These are phyloP conservation scores for Cicer bijugum DNA, from an alignment of 306 rosid genomes.

Conservation along the genomic window DNA sequence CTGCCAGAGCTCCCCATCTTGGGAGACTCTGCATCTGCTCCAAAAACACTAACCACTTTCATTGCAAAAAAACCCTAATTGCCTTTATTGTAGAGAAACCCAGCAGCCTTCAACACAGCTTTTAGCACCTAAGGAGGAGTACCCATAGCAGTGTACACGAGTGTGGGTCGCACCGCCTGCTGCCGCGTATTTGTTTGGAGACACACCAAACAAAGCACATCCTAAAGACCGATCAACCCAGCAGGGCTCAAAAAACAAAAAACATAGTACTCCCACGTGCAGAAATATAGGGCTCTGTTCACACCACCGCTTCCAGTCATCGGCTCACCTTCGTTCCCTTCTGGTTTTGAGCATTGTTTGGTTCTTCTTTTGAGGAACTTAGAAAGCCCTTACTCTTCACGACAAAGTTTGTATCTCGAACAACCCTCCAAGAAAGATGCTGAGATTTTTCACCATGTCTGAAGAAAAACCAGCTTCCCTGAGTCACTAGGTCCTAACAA, in stretches of 20 bases:
- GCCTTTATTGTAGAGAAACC: neutral
- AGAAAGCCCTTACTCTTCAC: neutral
- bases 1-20: neutral
- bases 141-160: neutral
- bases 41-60: slow-evolving; percentile 7
- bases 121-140: neutral
- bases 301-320: too few relatives aligned
- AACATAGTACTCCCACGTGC: neutral
- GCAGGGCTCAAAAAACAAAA: neutral
- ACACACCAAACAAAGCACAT: neutral
- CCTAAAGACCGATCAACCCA: neutral
- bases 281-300: neutral
- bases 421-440: neutral
- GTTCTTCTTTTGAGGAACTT: neutral
- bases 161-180: neutral
- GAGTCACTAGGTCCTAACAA: neutral
- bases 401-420: neutral
- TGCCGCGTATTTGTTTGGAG: neutral
- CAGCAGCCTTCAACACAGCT: neutral
- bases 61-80: neutral
- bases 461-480: neutral
- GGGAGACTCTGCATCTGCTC: neutral
- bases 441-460: neutral
- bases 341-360: too few relatives aligned
- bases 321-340: too few relatives aligned